Base-by-base conservation (phyloP, 2,329 filamentous ascomycete species). In the Talaromyces sp. region DNA sequence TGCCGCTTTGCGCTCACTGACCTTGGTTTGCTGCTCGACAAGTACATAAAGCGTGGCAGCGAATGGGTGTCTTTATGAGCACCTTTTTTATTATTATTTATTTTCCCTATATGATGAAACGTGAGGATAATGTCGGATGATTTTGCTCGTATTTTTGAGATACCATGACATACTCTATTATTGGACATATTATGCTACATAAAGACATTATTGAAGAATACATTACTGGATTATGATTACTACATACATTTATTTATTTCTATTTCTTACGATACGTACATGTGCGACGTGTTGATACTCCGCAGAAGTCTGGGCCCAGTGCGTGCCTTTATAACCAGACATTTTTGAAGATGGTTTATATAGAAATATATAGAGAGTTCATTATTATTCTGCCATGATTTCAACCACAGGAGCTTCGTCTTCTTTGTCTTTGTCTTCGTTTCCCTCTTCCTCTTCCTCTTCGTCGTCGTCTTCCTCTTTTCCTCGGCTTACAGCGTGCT, bases 1-100 rank as follows among this genome's bases (percentile, higher is more conserved):
- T 97, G 93, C 76, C 89, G 95, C 19, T 99, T 99, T 73, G 92
- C 93, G n/a, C 80, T 99, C 63, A 83, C 87, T 4, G 95, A 99
- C 74, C 79, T 99, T 64, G 84, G 87, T 44, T 75, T 95, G 72
- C 82, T 99, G 79, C 81, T 99, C 68, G 95, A 99, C 75, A 99
- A 98, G 74, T 98, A 95, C 71, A 88, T 99, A 74, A 99, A 99
- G 82, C 86, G 93, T 66, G 93, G 93, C 27, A 96, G 89, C 69
- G 93, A 99, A 81, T 99, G 93, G 93, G 92, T 97, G 58, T 76
- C 88, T 64, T 77, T 82, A 36, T 64, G 42, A 60, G 53, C 25
- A 28, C 15, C 1, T n/a, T 22, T 54, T 44, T 27, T 27, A 42
- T 52, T 17, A 57, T 9, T 57, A 47, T 58, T 28, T 63, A 58